Evolutionary conservation across 2,329 filamentous ascomycete genomes (phyloP).

Genomic region (Ceratocystis variospora): DNA sequence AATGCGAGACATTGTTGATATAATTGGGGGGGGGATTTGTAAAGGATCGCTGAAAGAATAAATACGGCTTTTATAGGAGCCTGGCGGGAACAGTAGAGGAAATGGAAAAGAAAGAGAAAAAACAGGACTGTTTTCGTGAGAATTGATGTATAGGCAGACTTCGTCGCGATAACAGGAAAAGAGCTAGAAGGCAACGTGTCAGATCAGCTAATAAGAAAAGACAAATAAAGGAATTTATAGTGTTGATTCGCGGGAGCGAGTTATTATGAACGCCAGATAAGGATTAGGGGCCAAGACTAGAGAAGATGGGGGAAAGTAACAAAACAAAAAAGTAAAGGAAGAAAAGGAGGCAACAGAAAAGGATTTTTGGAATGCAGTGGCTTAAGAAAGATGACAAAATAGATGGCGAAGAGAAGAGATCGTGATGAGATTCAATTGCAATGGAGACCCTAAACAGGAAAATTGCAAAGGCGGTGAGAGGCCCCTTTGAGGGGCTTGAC

Average conservation of each 20-base stretch:
- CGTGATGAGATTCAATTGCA: not conserved
- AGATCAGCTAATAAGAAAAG: conserved; percentile 9
- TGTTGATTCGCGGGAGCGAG: not conserved
- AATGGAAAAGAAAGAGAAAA: not conserved
- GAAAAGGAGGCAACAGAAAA: not conserved
- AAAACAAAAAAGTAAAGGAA: not conserved
- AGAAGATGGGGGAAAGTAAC: conserved; percentile 13
- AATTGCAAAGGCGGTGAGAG: conserved; percentile 24
- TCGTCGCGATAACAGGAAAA: conserved; percentile 9
- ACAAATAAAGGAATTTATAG: conserved; percentile 14
- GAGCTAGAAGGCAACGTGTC: conserved; percentile 11
- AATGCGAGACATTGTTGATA: conserved; percentile 58
- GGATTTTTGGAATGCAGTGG: conserved; percentile 19
- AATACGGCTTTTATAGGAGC: too few species aligned
- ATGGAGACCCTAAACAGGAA: conserved; percentile 10
- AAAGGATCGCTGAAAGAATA: too few species aligned
- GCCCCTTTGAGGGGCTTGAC: not conserved
- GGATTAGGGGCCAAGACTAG: conserved; percentile 9
- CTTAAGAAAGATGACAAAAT: conserved; percentile 19
- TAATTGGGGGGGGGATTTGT: not conserved
- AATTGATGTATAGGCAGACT: not conserved
- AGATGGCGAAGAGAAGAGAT: conserved; percentile 14
- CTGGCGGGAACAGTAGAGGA: too few species aligned
- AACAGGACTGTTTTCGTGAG: not conserved
- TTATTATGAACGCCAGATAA: conserved; percentile 8